Percentiles rank a stretch among this genome's conserved stretches.
These are phyloP conservation scores for Tricholoma sp. DNA, from an alignment of 768 basidiomycete species.

Conservation along the genomic window DNA sequence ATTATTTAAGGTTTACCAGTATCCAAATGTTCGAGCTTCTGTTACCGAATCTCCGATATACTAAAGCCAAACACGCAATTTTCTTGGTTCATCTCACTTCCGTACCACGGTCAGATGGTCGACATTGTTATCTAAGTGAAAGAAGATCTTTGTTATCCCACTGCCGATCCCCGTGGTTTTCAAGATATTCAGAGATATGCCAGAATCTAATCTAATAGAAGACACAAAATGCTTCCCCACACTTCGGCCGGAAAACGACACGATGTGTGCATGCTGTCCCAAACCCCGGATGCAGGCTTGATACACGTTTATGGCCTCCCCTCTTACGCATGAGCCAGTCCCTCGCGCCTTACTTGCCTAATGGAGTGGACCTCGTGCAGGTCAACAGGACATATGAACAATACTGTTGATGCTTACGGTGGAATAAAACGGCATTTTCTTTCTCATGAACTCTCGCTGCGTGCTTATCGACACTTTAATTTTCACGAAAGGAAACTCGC, in stretches of 20 bases:
- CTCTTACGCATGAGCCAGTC: constrained; percentile 40
- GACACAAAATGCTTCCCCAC: constrained; percentile 29
- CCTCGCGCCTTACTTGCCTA: constrained; percentile 53
- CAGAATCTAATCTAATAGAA: constrained; percentile 1
- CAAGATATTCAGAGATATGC: not conserved
- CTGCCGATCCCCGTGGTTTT: not conserved
- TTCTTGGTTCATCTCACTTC: not conserved
- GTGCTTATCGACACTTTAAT: constrained; percentile 2
- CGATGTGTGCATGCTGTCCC: constrained; percentile 65
- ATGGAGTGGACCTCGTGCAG: constrained; percentile 21
- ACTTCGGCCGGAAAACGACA: constrained; percentile 54
- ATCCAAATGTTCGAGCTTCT: not conserved
- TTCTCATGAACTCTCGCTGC: constrained; percentile 9
- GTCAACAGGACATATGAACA: constrained; percentile 22
- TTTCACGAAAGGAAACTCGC: constrained; percentile 12
- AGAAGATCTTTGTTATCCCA: not conserved
- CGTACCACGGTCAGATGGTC: not conserved
- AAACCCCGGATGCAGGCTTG: constrained; percentile 53
- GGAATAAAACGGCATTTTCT: constrained; percentile 9
- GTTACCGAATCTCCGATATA: constrained; percentile 4
- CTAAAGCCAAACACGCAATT: constrained; percentile 4
- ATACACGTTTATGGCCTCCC: constrained; percentile 54
- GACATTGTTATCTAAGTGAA: constrained; percentile 7
- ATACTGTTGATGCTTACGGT: constrained; percentile 20
- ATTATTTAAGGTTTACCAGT: constrained; percentile 5